A percentile compares a stretch with the other conserved stretches of the same genome.
Evolutionary conservation across 2,329 filamentous ascomycete genomes (phyloP).

Genomic region (Rutstroemia sydowiana): DNA sequence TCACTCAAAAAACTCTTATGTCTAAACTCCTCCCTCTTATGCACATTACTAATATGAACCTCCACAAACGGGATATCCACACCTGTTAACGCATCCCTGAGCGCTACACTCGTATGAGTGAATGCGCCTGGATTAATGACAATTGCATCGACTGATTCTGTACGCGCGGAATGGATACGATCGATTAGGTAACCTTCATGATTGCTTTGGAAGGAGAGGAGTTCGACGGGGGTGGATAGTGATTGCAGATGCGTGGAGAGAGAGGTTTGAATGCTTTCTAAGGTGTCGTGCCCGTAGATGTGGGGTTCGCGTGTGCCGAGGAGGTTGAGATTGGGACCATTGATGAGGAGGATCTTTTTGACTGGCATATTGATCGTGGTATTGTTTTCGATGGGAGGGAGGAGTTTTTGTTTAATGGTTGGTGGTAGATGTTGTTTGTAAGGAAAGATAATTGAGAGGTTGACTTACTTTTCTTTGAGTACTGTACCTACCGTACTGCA

Average conservation of each 20-base stretch:
- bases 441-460: too few species aligned
- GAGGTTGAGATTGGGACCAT: constrained; percentile 78
- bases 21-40: constrained; percentile 61
- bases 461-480: too few species aligned
- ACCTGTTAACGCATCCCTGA: constrained; percentile 66
- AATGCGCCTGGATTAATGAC: constrained; percentile 71
- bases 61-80: constrained; percentile 69
- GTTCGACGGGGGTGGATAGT: constrained; percentile 25
- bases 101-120: constrained; percentile 69
- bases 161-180: constrained; percentile 54
- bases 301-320: constrained; percentile 67
- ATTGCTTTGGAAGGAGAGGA: constrained; percentile 67
- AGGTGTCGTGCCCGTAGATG: constrained; percentile 64
- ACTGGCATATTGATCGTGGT: constrained; percentile 30
- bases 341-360: constrained; percentile 59
- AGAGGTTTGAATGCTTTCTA: constrained; percentile 46
- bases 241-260: constrained; percentile 15
- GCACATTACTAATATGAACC: constrained; percentile 70
- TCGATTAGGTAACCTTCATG: constrained; percentile 51
- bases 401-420: neutral
- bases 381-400: neutral
- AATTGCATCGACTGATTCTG: constrained; percentile 50
- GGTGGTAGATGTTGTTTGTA: neutral
- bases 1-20: constrained; percentile 67
- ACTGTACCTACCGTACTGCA: too few species aligned